These are phyloP conservation scores for Alternaria ethzedia DNA, from an alignment of 2,329 filamentous ascomycete genomes.

Conservation along the genomic window DNA sequence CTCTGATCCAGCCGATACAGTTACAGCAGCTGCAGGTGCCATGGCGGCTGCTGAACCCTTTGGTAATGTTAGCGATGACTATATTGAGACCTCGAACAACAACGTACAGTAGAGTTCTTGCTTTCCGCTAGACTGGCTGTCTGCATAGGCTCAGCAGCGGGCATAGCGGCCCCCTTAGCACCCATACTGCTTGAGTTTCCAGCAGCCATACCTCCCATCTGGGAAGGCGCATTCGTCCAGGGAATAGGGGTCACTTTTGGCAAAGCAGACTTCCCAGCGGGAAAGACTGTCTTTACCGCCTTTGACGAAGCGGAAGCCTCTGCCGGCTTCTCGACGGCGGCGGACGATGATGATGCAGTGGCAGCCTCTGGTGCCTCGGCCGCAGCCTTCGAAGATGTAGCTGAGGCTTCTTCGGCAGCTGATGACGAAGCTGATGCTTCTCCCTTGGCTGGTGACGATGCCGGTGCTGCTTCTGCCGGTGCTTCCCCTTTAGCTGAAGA, in stretches of 20 bases:
- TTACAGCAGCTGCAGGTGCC: constrained; percentile 11
- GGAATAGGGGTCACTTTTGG: constrained; percentile 9
- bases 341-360: background rate
- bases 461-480: background rate
- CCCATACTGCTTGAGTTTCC: background rate
- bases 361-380: background rate
- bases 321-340: background rate
- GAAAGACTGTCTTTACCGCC: constrained; percentile 1
- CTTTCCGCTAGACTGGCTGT: constrained; percentile 10
- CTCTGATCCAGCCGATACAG: constrained; percentile 23
- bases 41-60: background rate
- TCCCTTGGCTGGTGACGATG: background rate
- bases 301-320: background rate
- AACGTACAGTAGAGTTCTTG: constrained; percentile 22
- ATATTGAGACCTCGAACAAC: too few species aligned
- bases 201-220: background rate
- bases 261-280: constrained; percentile 4
- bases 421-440: background rate
- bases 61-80: background rate
- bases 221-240: background rate
- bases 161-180: background rate
- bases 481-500: background rate
- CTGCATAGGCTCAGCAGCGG: background rate
- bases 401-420: background rate
- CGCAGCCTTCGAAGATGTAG: background rate